Evolutionary conservation across 306 rosid genomes (phyloP).

Genomic region (Acacia confusa): DNA sequence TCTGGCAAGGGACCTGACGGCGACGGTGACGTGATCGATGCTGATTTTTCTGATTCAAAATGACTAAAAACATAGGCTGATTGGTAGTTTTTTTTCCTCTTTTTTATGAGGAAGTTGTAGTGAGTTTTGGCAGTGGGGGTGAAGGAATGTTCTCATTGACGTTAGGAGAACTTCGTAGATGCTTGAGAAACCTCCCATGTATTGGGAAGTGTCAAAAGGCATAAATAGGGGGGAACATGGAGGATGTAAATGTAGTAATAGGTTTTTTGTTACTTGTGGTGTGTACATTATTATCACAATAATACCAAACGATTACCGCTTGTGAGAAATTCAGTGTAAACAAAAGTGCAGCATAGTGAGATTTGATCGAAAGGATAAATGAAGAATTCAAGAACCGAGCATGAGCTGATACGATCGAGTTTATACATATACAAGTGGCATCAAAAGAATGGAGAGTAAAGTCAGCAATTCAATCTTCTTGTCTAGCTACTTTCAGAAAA

Average conservation of each 20-base stretch:
- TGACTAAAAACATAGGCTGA: conserved; percentile 33
- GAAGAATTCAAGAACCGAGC: no score
- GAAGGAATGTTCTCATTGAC: conserved; percentile 8
- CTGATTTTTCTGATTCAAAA: conserved; percentile 78
- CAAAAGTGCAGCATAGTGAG: no score
- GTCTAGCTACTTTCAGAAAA: no score
- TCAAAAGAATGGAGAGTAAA: no score
- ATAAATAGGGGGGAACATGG: neutral
- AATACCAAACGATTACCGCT: neutral
- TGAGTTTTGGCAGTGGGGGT: conserved; percentile 36
- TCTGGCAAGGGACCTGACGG: conserved; percentile 68
- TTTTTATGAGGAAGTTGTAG: conserved; percentile 11
- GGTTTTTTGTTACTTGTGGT: neutral
- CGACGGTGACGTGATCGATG: conserved; percentile 85
- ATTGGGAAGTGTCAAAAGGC: neutral
- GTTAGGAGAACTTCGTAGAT: neutral
- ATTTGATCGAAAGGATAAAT: no score
- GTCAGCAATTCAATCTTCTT: no score
- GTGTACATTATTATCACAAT: neutral
- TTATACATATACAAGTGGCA: no score
- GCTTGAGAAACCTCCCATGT: neutral
- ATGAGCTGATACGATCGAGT: no score
- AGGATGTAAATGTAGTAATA: neutral
- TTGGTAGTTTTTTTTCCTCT: neutral
- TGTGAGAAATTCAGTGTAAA: no score